A percentile compares a stretch with the other conserved stretches of the same genome.
phyloP scores from a whole-genome alignment of 2,329 filamentous ascomycete genomes.

The Fusarium sp. region DNA sequence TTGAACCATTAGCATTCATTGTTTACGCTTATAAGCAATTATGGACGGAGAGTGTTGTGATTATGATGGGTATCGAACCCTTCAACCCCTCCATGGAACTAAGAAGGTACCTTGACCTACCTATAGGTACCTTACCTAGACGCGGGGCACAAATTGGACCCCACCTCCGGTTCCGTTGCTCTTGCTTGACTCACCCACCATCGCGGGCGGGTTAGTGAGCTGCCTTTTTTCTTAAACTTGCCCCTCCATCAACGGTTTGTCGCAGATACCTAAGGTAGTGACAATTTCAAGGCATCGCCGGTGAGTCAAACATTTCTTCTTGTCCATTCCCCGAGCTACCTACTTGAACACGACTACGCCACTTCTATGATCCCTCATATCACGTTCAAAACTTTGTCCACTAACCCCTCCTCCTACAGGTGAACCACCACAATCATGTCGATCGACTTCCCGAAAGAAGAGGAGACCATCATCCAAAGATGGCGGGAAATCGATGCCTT shows the following conservation, averaged over 20 bases:
- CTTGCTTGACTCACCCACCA: constrained; percentile 47
- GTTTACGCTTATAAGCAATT: neutral
- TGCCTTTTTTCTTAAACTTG: constrained; percentile 41
- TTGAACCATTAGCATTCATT: neutral
- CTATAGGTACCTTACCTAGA: neutral
- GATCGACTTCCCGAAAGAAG: constrained; percentile 92
- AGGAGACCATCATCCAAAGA: constrained; percentile 83
- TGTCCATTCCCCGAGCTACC: neutral
- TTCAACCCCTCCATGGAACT: neutral
- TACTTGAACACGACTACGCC: neutral
- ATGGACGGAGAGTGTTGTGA: neutral
- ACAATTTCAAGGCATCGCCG: constrained; percentile 13
- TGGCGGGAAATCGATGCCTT: constrained; percentile 97
- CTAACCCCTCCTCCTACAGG: constrained; percentile 23
- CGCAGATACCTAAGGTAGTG: constrained; percentile 13
- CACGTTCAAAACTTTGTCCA: neutral
- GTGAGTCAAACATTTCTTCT: constrained; percentile 21
- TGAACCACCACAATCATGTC: constrained; percentile 66
- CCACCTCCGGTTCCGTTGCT: constrained; percentile 28
- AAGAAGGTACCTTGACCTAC: neutral
- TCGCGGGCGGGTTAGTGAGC: constrained; percentile 11
- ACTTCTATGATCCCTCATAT: neutral
- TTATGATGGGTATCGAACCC: neutral
- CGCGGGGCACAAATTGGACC: constrained; percentile 42
- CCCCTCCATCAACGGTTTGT: constrained; percentile 42